phyloP scores from a whole-genome alignment of 2,329 filamentous ascomycete genomes.

The Alternaria viburni region DNA sequence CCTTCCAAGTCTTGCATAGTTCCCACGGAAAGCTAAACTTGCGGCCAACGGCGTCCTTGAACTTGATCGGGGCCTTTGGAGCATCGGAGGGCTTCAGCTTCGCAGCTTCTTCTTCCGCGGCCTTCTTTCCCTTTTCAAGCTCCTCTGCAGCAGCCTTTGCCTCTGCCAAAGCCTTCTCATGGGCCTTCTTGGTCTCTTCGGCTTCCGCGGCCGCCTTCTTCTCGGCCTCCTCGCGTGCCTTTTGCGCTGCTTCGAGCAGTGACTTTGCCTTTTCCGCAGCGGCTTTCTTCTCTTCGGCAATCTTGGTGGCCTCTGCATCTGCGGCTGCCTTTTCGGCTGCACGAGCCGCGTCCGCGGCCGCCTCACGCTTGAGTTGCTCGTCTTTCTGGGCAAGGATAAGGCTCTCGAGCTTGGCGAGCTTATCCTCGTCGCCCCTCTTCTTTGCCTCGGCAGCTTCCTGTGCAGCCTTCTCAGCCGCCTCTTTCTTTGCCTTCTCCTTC shows the following conservation, averaged over 20 bases:
- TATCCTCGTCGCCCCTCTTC: slow-evolving; percentile 47
- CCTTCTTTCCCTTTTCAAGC: slow-evolving; percentile 56
- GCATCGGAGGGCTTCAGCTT: slow-evolving; percentile 56
- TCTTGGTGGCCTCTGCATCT: slow-evolving; percentile 58
- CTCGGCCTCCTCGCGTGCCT: slow-evolving; percentile 42
- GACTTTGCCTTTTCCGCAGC: slow-evolving; percentile 37
- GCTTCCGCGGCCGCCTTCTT: slow-evolving; percentile 38
- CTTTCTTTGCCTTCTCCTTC: slow-evolving; percentile 45
- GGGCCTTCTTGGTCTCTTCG: slow-evolving; percentile 50
- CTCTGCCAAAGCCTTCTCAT: slow-evolving; percentile 55
- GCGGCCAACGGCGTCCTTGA: slow-evolving; percentile 41
- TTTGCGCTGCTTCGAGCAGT: slow-evolving; percentile 38
- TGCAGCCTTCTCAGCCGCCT: slow-evolving; percentile 41
- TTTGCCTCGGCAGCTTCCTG: slow-evolving; percentile 35
- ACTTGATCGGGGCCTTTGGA: slow-evolving; percentile 48
- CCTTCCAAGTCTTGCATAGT: slow-evolving; percentile 40
- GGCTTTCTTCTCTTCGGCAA: slow-evolving; percentile 55
- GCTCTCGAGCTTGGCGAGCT: slow-evolving; percentile 43
- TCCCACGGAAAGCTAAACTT: slow-evolving; percentile 40
- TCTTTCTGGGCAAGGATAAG: slow-evolving; percentile 53
- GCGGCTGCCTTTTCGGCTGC: slow-evolving; percentile 56
- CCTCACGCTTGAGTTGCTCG: slow-evolving; percentile 47
- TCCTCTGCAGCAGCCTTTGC: slow-evolving; percentile 52
- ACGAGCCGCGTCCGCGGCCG: slow-evolving; percentile 38
- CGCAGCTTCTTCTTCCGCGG: slow-evolving; percentile 54